A percentile compares a stretch with the other conserved stretches of the same genome.
phyloP scores from a whole-genome alignment of 2,329 filamentous ascomycete genomes.

The Bipolaris sorokiniana region DNA sequence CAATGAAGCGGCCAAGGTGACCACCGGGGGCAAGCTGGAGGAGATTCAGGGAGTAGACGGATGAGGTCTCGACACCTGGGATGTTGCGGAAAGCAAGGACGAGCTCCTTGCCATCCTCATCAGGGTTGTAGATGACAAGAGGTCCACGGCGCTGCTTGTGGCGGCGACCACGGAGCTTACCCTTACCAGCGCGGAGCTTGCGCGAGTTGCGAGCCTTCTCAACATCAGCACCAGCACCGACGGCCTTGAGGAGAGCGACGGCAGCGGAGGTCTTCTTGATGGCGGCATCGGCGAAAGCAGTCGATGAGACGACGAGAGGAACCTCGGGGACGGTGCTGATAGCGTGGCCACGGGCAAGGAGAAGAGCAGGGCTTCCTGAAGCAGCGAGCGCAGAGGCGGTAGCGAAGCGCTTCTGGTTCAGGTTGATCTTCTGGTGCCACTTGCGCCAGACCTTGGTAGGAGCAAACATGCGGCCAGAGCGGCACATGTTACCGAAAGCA shows the following conservation, averaged over 20 bases:
- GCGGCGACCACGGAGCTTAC: constrained; percentile 95
- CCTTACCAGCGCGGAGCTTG: constrained; percentile 98
- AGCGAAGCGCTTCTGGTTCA: constrained; percentile 98
- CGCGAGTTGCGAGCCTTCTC: constrained; percentile 95
- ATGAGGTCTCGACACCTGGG: constrained; percentile 94
- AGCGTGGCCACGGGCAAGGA: constrained; percentile 96
- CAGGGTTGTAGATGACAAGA: constrained; percentile 96
- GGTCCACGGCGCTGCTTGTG: constrained; percentile 97
- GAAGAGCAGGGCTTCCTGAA: constrained; percentile 90
- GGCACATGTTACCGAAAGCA: constrained; percentile 99
- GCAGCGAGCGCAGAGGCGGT: constrained; percentile 96
- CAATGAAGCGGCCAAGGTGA: constrained; percentile 97
- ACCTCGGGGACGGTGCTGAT: constrained; percentile 92
- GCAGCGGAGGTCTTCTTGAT: constrained; percentile 89
- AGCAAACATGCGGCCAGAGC: constrained; percentile 99
- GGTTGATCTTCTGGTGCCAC: constrained; percentile 99
- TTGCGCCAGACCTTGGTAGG: constrained; percentile 99
- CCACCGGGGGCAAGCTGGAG: constrained; percentile 99
- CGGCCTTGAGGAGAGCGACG: constrained; percentile 82
- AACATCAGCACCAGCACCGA: constrained; percentile 88
- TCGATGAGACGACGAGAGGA: constrained; percentile 92
- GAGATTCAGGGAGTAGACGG: constrained; percentile 94
- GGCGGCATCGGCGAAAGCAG: constrained; percentile 79
- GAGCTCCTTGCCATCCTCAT: constrained; percentile 93
- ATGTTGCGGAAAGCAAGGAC: constrained; percentile 98